A percentile compares a stretch with the other conserved stretches of the same genome.
These are phyloP conservation scores for Penicillium sp. DNA, from an alignment of 2,329 filamentous ascomycete genomes.

Conservation along the genomic window DNA sequence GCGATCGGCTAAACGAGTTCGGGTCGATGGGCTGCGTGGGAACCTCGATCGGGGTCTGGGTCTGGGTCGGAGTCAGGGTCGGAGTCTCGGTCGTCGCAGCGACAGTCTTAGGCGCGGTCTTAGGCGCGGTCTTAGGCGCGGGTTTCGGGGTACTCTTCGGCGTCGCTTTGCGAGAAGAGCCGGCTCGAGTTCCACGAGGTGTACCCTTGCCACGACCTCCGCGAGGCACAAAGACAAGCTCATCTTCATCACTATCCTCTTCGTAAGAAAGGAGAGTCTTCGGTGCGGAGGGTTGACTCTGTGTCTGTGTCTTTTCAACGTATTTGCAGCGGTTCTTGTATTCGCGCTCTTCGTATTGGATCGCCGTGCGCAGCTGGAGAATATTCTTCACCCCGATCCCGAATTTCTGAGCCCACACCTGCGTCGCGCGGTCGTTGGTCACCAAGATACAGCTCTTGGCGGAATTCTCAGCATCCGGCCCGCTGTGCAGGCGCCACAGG, in stretches of 20 bases:
- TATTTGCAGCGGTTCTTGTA: conserved; percentile 51
- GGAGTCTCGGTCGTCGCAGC: conserved; percentile 9
- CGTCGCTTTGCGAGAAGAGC: conserved; percentile 36
- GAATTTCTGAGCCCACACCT: conserved; percentile 53
- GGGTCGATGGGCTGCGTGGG: conserved; percentile 54
- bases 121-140: neutral
- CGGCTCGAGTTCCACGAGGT: conserved; percentile 32
- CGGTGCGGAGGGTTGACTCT: conserved; percentile 37
- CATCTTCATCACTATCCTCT: conserved; percentile 54
- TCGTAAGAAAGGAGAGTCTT: conserved; percentile 53
- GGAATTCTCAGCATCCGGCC: conserved; percentile 37
- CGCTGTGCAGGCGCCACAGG: conserved; percentile 49
- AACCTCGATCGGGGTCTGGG: conserved; percentile 45
- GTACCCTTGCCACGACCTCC: conserved; percentile 44
- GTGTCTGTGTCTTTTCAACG: conserved; percentile 47
- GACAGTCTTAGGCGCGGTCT: conserved; percentile 1
- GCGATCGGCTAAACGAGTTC: conserved; percentile 52
- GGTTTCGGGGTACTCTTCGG: conserved; percentile 28
- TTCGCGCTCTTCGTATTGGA: conserved; percentile 52
- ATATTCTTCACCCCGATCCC: conserved; percentile 53
- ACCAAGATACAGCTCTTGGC: conserved; percentile 48
- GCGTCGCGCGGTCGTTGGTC: conserved; percentile 49
- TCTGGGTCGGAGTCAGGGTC: no score
- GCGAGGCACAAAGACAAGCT: conserved; percentile 52
- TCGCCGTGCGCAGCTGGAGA: conserved; percentile 51